Base-by-base conservation (phyloP, 441 rosid species). In the Gossypium laxum region DNA sequence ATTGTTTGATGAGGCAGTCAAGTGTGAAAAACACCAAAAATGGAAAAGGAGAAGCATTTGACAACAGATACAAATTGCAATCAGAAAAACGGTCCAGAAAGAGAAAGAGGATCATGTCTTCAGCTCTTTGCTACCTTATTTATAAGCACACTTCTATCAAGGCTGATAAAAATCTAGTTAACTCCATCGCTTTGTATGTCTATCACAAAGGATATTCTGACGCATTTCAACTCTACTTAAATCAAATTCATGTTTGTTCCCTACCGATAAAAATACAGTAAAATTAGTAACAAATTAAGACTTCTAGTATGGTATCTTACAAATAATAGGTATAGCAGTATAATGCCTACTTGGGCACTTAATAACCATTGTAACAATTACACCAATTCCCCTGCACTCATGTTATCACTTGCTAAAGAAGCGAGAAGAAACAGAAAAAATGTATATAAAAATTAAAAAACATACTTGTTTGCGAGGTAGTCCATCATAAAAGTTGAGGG, bases 401-500 rank as follows among this genome's bases (percentile, higher is more conserved):
- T 12, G 69, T 64, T 64, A 64, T 41, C 14, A 32, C 32, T 64
- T 66, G 24, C 58, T 21, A n/a, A 48, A 45, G 32, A 45, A 43
- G 12, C 19, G 26, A 45, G 11, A 64, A 7, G 43, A 50, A 14
- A 48, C 24, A 48, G 48, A 21, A 60, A 48, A 67, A n/a, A 2
- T 34, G 41, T 45, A 41, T 41, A 60, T 60, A 75, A 48, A 4
- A 14, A 30, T 19, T 52, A 28, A 26, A 73, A 72, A 52, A 19
- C 86, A 38, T 88, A 93, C 98, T 93, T 79, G 76, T 90, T 78
- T 50, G 97, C 88, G 50, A 91, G 63, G 76, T 89, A 89, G 80
- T 89, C 93, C 93, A 89, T 89, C 93, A 89, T 89, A 71, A 89
- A 89, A 61, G 93, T 89, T 45, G 93, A 89, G 30, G 93, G 93